phyloP scores from a whole-genome alignment of 1,284 basidiomycete species.

The Trichosporon faecale region DNA sequence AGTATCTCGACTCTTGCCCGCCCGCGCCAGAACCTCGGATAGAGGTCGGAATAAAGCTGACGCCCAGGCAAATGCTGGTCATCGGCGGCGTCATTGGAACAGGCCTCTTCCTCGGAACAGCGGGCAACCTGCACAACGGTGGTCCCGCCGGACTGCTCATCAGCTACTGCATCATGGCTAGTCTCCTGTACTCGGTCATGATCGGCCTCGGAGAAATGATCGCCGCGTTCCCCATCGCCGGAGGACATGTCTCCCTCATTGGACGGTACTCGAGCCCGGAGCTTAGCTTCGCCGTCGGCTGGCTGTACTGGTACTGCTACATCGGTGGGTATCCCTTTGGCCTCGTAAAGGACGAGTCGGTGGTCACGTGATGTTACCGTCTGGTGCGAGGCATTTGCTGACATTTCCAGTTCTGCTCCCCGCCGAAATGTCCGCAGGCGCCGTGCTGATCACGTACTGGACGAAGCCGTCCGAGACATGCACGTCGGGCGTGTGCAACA shows the following conservation, averaged over 20 bases:
- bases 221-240: constrained; percentile 55
- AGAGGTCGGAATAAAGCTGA: constrained; percentile 33
- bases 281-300: constrained; percentile 71
- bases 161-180: constrained; percentile 41
- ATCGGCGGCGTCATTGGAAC: constrained; percentile 27
- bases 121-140: constrained; percentile 37
- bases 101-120: constrained; percentile 16
- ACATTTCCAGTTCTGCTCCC: constrained; percentile 60
- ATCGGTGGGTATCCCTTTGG: constrained; percentile 40
- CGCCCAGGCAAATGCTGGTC: constrained; percentile 14
- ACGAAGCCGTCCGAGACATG: constrained; percentile 21
- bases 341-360: background rate
- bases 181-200: constrained; percentile 51
- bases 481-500: constrained; percentile 49
- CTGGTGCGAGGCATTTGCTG: background rate
- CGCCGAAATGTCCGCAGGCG: constrained; percentile 73
- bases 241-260: constrained; percentile 75
- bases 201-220: constrained; percentile 55
- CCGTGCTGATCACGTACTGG: constrained; percentile 75
- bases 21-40: background rate
- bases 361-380: background rate
- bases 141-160: constrained; percentile 48
- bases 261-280: constrained; percentile 61
- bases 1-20: constrained; percentile 15
- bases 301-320: constrained; percentile 72